Evolutionary conservation across 2,329 filamentous ascomycete species (phyloP).

Genomic region (Pyricularia sp.): DNA sequence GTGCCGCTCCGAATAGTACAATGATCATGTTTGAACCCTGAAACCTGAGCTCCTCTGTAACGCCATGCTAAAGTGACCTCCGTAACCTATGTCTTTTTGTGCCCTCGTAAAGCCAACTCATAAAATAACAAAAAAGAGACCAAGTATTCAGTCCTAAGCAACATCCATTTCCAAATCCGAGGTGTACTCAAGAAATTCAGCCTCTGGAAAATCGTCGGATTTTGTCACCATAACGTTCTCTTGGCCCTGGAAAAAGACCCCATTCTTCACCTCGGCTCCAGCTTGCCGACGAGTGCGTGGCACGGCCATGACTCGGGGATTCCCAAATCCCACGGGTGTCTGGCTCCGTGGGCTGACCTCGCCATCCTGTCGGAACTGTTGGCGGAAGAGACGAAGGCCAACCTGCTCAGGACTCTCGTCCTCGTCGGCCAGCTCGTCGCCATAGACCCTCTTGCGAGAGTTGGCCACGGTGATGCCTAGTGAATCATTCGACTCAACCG

Average conservation of each 20-base stretch:
- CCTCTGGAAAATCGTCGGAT: conserved; percentile 54
- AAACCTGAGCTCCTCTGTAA: not conserved
- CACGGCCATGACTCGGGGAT: conserved; percentile 34
- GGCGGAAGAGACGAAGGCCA: conserved; percentile 12
- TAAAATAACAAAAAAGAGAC: not conserved
- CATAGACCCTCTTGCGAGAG: conserved; percentile 34
- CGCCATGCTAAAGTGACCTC: not conserved
- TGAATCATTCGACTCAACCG: conserved; percentile 23
- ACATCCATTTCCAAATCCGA: conserved; percentile 28
- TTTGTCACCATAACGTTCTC: conserved; percentile 29
- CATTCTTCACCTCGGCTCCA: not conserved
- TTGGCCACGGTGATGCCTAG: conserved; percentile 9
- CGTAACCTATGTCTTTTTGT: not conserved
- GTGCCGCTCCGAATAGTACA: not conserved
- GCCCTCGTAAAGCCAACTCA: not conserved
- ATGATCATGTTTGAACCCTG: not conserved
- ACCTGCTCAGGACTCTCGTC: conserved; percentile 3
- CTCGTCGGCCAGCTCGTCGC: conserved; percentile 25
- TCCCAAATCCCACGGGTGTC: conserved; percentile 22
- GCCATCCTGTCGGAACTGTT: conserved; percentile 19
- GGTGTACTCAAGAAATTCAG: conserved; percentile 44
- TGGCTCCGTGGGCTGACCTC: conserved; percentile 27
- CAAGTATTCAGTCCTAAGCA: conserved; percentile 7
- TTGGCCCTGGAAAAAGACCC: conserved; percentile 19
- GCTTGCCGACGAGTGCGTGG: conserved; percentile 20